Evolutionary conservation across 2,329 filamentous ascomycete genomes (phyloP), one percentile per base, ranked within the genome.

Genomic region (Verticillium dahliae): DNA sequence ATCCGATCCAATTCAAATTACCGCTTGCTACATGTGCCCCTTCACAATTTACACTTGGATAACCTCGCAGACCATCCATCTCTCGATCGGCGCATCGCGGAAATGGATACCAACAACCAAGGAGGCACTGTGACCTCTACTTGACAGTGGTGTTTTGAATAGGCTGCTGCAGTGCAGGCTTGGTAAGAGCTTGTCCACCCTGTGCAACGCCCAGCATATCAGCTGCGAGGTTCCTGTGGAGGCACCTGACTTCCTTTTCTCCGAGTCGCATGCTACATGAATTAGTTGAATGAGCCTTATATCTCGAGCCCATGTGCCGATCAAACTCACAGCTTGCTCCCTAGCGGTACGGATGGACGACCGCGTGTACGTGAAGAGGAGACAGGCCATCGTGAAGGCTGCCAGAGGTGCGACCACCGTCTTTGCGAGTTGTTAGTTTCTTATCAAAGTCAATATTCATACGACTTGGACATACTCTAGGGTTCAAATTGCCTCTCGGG

Each of bases 331-430:
- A 31, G 70, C 67, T 65, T 77, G 70, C 60, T 69, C 70, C 54
- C 74, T 70, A 15, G 76, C 76, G 7, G 72, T 69, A 61, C 71
- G 72, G 52, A 78, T 78, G 2, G 76, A 78, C 9, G 76, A 76
- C 27, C 74, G 72, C n/a, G 75, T 76, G 56, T 77, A 78, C 22
- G 76, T 78, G 62, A 84, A 79, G 27, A 84, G 72, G 13, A 84
- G 69, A 56, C 76, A 73, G 3, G 81, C 81, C 81, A 84, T 84
- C 18, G 79, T 80, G 63, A 83, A 82, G 45, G 81, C 81, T 18
- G 81, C 81, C 27, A 79, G 69, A 9, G 81, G 81, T 60, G 80
- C 79, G 62, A 79, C 78, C 61, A 83, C 72, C 41, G 72, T 78
- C 78, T 80, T 56, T 31, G 13, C 10, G 14, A 7, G 11, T 56